Conservation (phyloP, 2,329 filamentous ascomycete genomes). For the Verticillium dahliae region DNA sequence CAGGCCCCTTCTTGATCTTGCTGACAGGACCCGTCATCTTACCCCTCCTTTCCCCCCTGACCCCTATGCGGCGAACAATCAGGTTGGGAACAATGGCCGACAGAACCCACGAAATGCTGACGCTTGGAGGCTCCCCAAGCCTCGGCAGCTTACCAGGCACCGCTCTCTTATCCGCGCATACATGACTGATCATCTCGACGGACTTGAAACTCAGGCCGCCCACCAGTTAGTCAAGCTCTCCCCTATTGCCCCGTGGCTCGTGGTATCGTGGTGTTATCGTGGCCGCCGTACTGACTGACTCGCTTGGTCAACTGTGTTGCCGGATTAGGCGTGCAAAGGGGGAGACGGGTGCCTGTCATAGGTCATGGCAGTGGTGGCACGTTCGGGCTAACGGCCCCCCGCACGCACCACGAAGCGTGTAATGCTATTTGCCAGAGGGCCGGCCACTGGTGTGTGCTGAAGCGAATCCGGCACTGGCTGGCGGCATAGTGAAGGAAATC, state of each 20-base stretch:
- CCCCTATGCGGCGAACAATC: not conserved
- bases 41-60: not conserved
- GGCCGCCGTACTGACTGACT: not conserved
- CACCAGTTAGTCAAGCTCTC: too few species aligned
- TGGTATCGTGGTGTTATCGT: too few species aligned
- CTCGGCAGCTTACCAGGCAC: too few species aligned
- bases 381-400: not conserved
- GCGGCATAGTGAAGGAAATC: too few species aligned
- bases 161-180: too few species aligned
- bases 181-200: too few species aligned
- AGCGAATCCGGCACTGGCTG: too few species aligned
- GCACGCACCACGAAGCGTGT: not conserved
- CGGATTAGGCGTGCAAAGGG: not conserved
- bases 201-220: too few species aligned
- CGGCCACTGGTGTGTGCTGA: too few species aligned
- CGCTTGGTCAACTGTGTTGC: not conserved
- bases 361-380: not conserved
- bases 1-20: not conserved
- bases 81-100: not conserved
- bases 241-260: too few species aligned
- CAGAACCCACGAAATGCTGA: not conserved
- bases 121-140: not conserved
- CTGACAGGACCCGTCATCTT: not conserved
- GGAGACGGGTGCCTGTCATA: not conserved
- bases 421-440: not conserved